These are phyloP conservation scores for Platanus orientalis DNA, from an alignment of 164 flowering plant genomes.

Conservation along the genomic window DNA sequence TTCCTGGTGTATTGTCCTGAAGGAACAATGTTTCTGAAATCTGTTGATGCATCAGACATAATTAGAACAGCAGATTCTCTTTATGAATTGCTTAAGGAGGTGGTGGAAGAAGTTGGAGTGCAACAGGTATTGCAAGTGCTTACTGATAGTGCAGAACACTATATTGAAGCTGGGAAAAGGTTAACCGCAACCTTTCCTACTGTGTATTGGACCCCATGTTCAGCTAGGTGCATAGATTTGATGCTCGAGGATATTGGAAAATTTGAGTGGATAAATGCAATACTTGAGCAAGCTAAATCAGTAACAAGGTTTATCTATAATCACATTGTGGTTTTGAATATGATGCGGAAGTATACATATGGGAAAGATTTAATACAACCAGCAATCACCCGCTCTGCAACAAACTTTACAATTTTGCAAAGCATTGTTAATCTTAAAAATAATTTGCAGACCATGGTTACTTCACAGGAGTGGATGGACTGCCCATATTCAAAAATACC, in stretches of 20 bases:
- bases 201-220: conserved; percentile 77
- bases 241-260: conserved; percentile 73
- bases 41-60: conserved; percentile 54
- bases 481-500: conserved; percentile 52
- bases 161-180: conserved; percentile 49
- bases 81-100: conserved; percentile 58
- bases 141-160: conserved; percentile 49
- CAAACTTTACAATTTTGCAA: conserved; percentile 62
- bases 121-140: conserved; percentile 76
- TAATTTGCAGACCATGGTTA: conserved; percentile 63
- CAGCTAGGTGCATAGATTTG: conserved; percentile 50
- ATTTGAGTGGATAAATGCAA: conserved; percentile 50
- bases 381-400: conserved; percentile 37
- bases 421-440: conserved; percentile 53
- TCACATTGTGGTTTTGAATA: conserved; percentile 49
- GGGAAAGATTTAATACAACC: conserved; percentile 66
- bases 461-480: conserved; percentile 87
- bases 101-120: conserved; percentile 83
- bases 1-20: conserved; percentile 66
- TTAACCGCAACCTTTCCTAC: conserved; percentile 55
- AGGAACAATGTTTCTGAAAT: conserved; percentile 69
- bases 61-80: conserved; percentile 44
- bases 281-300: conserved; percentile 57
- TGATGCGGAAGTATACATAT: conserved; percentile 59
- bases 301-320: conserved; percentile 72